Percentiles rank a stretch among this genome's conserved stretches.
Conservation (phyloP, 148 eudicot genomes). For the Pouteria glomerata region DNA sequence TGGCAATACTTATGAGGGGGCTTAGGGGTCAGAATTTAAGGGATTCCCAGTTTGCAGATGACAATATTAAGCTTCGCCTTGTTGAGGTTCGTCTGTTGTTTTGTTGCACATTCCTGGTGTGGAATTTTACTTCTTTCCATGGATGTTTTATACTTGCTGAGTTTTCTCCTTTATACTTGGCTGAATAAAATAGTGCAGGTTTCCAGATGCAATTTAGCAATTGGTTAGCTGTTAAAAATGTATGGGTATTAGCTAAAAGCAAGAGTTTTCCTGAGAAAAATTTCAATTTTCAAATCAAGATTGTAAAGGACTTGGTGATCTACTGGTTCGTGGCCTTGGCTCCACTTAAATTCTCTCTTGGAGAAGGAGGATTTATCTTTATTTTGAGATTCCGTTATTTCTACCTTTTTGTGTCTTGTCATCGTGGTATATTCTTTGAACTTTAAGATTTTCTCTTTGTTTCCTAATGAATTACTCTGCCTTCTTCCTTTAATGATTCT, state of each 20-base stretch:
- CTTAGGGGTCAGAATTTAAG: conserved; percentile 91
- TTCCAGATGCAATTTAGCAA: not conserved
- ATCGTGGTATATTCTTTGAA: not conserved
- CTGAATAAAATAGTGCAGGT: not conserved
- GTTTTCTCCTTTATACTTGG: no score
- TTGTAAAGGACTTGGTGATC: not conserved
- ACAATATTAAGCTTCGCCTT: conserved; percentile 69
- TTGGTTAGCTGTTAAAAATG: not conserved
- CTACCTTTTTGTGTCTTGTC: no score
- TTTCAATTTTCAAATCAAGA: not conserved
- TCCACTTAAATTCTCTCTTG: not conserved
- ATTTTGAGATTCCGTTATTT: not conserved
- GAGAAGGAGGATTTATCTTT: not conserved
- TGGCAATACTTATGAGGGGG: conserved; percentile 86
- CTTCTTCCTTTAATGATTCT: no score
- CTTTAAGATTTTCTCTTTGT: not conserved
- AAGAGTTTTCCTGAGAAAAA: not conserved
- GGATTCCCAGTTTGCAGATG: conserved; percentile 85
- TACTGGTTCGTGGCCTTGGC: not conserved
- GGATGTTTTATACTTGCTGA: not conserved
- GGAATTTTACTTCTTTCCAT: not conserved
- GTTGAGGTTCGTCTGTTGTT: conserved; percentile 65
- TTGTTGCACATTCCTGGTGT: not conserved
- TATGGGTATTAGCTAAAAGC: no score
- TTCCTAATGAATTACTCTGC: not conserved